Evolutionary conservation across 345 rosid genomes (phyloP), one percentile per base, ranked within the genome.

Genomic region (Draba incana): DNA sequence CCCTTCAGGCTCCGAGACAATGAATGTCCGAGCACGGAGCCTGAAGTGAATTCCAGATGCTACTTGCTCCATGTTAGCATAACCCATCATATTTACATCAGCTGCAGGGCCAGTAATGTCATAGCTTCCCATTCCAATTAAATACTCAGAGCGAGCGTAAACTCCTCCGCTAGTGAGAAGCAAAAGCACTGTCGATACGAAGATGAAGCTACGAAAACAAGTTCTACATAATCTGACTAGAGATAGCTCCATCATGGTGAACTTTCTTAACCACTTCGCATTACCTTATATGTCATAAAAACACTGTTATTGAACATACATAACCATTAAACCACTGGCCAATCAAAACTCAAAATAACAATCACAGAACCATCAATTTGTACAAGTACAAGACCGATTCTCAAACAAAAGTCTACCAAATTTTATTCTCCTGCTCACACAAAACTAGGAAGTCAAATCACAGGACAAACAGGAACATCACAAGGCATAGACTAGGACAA

Each of bases 51-150:
- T 37, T 31, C 99, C 98, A 0, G 96, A 86, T 8, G 97, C 78
- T 45, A 77, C 76, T 83, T 94, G 99, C 31, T 86, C 98, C 47
- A 77, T 78, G 66, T 89, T 85, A 47, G 99, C 96, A 71, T 88
- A 94, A 10, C 98, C 99, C 99, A 94, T 94, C 98, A 94, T 86
- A 66, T 92, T 94, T 9, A 94, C 99, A 83, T 94, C 96, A 49
- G 99, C 98, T 0, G 97, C 99, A 1, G 98, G 99, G 50, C 98
- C 97, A n/a, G 96, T 89, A 57, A 94, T 92, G 84, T 94, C 99
- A 66, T 91, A 91, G 85, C 93, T 94, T 66, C 99, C 98, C 12
- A 94, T 77, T 49, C 99, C 99, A 57, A 89, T 80, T 79, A 94
- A 72, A 79, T 91, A 88, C 53, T 83, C 76, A 60, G 88, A 84